Percentiles rank a stretch among this genome's conserved stretches.
Evolutionary conservation across 306 rosid species (phyloP).

Genomic region (Phaseolus lunatus): DNA sequence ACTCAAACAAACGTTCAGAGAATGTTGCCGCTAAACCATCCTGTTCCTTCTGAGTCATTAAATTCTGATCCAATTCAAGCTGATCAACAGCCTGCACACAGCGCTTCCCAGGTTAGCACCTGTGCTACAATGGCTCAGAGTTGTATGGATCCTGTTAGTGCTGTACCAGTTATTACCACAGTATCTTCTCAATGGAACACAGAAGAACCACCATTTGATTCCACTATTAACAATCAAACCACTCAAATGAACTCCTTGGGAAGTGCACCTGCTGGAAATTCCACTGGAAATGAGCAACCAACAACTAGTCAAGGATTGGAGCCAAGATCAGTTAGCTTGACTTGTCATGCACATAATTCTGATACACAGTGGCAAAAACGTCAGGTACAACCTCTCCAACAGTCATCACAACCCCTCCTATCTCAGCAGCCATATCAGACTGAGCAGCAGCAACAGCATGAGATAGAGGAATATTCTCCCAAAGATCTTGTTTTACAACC

Average conservation of each 20-base stretch:
- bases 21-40: conserved; percentile 61
- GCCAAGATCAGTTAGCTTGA: conserved; percentile 62
- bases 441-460: conserved; percentile 48
- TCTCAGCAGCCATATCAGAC: conserved; percentile 60
- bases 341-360: conserved; percentile 67
- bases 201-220: conserved; percentile 65
- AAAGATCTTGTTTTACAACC: conserved; percentile 51
- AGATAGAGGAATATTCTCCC: conserved; percentile 53
- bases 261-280: conserved; percentile 55
- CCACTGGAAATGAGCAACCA: conserved; percentile 59
- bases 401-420: conserved; percentile 51
- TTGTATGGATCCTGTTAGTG: conserved; percentile 52
- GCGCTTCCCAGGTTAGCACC: conserved; percentile 55
- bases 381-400: conserved; percentile 52
- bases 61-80: conserved; percentile 57
- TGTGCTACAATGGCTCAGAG: conserved; percentile 55
- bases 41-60: conserved; percentile 57
- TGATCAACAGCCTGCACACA: conserved; percentile 61
- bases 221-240: conserved; percentile 58
- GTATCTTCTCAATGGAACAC: conserved; percentile 67
- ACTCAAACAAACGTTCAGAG: conserved; percentile 66
- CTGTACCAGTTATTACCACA: conserved; percentile 53
- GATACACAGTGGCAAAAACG: conserved; percentile 72
- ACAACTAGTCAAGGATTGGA: conserved; percentile 63
- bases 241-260: conserved; percentile 57